A percentile compares a stretch with the other conserved stretches of the same genome.
phyloP scores from a whole-genome alignment of 495 filamentous ascomycete genomes.

The Penicillium cinerascens region DNA sequence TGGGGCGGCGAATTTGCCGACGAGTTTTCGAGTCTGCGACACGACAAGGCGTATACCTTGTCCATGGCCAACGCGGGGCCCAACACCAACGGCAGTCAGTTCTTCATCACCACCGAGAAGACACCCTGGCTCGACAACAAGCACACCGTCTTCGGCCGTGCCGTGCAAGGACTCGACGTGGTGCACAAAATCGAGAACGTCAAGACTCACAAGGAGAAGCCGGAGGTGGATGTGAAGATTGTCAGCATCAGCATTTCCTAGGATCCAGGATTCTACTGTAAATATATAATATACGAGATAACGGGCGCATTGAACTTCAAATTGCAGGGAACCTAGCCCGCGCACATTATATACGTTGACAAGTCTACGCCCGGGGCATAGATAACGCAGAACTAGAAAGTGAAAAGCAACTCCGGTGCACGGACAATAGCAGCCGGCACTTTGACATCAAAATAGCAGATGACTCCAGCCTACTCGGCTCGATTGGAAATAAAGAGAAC shows the following conservation, averaged over 20 bases:
- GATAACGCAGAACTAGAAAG: background rate
- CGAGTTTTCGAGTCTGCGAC: constrained; percentile 85
- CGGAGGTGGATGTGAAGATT: constrained; percentile 96
- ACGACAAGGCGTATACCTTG: constrained; percentile 94
- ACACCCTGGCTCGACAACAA: constrained; percentile 95
- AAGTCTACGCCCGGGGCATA: background rate
- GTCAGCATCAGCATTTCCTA: constrained; percentile 65
- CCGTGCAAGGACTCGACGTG: constrained; percentile 87
- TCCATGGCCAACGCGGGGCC: constrained; percentile 97
- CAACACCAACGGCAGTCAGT: constrained; percentile 77
- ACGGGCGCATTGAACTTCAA: constrained; percentile 1
- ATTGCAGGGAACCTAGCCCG: background rate
- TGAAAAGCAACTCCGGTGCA: background rate
- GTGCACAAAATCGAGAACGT: constrained; percentile 94
- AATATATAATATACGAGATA: constrained; percentile 8
- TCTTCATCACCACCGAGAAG: constrained; percentile 98
- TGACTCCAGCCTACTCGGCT: background rate
- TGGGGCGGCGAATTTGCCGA: constrained; percentile 96
- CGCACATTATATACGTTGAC: background rate
- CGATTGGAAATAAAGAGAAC: background rate
- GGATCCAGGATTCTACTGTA: background rate
- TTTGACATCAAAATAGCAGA: background rate
- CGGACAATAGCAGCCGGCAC: background rate
- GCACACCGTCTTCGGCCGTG: constrained; percentile 93
- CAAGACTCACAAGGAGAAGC: constrained; percentile 91